These are phyloP conservation scores for Eutrema yunnanense DNA, from an alignment of 345 rosid species.

Conservation along the genomic window DNA sequence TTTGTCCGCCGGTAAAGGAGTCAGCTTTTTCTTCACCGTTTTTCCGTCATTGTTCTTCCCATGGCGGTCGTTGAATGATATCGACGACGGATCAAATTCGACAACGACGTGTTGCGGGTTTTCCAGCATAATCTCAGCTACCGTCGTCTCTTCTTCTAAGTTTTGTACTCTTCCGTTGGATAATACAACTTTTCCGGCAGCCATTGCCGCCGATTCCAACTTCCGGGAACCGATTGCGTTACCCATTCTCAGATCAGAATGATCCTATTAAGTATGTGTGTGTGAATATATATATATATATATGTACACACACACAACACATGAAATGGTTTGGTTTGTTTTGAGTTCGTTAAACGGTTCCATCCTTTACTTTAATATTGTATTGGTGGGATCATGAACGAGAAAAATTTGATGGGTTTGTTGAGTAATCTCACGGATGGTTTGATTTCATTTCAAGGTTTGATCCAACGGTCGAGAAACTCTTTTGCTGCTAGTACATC, in stretches of 20 bases:
- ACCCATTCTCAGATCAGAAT: constrained; percentile 42
- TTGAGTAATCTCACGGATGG: background rate
- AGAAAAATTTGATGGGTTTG: constrained; percentile 31
- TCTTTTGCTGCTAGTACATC: constrained; percentile 6
- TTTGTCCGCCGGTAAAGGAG: constrained; percentile 69
- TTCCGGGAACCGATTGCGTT: constrained; percentile 32
- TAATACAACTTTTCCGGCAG: constrained; percentile 51
- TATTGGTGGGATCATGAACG: constrained; percentile 33
- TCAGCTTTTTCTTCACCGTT: constrained; percentile 33
- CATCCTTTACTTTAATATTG: constrained; percentile 35
- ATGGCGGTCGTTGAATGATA: constrained; percentile 15
- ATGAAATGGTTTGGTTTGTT: constrained; percentile 34
- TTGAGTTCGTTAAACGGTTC: constrained; percentile 69
- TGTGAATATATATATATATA: background rate
- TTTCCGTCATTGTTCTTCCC: background rate
- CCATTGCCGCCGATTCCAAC: background rate
- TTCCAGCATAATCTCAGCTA: constrained; percentile 80
- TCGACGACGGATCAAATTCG: constrained; percentile 39
- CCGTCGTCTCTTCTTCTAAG: constrained; percentile 45
- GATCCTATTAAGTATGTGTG: background rate
- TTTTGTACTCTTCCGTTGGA: constrained; percentile 53
- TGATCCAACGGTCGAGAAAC: constrained; percentile 31
- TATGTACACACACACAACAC: no score
- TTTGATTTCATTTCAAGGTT: background rate
- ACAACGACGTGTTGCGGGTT: constrained; percentile 74